Evolutionary conservation across 148 eudicot genomes (phyloP).

Genomic region (Persicaria maculosa): DNA sequence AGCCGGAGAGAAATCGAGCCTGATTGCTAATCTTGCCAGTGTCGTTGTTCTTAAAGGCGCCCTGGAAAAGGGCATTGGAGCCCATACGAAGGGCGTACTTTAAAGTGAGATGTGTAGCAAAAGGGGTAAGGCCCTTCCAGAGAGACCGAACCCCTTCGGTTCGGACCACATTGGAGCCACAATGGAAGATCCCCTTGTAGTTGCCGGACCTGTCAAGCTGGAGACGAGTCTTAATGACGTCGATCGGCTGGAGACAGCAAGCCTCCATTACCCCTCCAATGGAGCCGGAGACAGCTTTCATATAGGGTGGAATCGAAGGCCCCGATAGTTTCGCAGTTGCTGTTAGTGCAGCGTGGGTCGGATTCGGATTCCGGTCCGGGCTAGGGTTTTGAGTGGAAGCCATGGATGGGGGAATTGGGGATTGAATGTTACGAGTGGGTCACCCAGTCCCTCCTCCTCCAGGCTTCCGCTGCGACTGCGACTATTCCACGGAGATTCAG

Average conservation of each 20-base stretch:
- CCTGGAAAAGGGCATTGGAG: constrained; percentile 68
- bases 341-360: constrained; percentile 10
- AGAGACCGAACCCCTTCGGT: constrained; percentile 81
- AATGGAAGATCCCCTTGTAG: constrained; percentile 72
- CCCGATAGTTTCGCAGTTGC: background rate
- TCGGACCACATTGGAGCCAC: constrained; percentile 45
- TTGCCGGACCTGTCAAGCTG: constrained; percentile 61
- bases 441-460: too few species aligned
- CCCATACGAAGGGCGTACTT: constrained; percentile 91
- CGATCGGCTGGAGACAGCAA: constrained; percentile 75
- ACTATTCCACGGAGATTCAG: too few species aligned
- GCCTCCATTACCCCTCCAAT: constrained; percentile 79
- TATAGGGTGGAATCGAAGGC: constrained; percentile 43
- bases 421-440: background rate
- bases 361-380: constrained; percentile 2
- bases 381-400: constrained; percentile 14
- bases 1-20: constrained; percentile 59
- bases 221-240: constrained; percentile 80
- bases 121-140: constrained; percentile 90
- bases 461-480: too few species aligned
- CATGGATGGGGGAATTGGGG: background rate
- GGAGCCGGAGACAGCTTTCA: constrained; percentile 81
- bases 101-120: constrained; percentile 74
- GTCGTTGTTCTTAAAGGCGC: constrained; percentile 54
- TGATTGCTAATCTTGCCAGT: constrained; percentile 49